Evolutionary conservation across 441 rosid species (phyloP).

Genomic region (Euphorbia celastroides): DNA sequence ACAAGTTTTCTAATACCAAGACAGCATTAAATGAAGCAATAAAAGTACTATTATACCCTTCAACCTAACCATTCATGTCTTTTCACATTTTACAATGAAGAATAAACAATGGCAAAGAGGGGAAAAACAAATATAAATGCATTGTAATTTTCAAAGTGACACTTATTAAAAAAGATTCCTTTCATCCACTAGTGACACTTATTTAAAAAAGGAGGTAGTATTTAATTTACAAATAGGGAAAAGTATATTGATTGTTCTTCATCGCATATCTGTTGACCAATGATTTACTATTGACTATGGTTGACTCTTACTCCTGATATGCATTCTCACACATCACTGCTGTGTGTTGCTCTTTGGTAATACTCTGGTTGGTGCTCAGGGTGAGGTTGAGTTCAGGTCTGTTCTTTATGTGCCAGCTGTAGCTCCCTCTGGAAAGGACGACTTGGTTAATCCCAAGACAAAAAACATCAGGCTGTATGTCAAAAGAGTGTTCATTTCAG

Average conservation of each 20-base stretch:
- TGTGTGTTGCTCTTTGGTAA: neutral
- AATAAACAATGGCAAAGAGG: no score
- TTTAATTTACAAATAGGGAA: neutral
- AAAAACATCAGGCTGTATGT: conserved; percentile 94
- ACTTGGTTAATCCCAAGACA: conserved; percentile 78
- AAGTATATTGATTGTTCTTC: neutral
- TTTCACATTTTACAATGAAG: no score
- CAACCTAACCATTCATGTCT: no score
- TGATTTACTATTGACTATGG: neutral
- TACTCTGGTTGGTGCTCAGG: conserved; percentile 39
- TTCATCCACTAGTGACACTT: no score
- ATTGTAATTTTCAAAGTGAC: no score
- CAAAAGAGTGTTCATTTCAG: conserved; percentile 90
- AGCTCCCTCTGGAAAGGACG: conserved; percentile 73
- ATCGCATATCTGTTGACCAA: neutral
- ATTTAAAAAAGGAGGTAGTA: no score
- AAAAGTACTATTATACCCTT: no score
- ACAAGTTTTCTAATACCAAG: no score
- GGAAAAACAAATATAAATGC: no score
- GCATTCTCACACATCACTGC: neutral
- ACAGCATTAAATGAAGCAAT: no score
- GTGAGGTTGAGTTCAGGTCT: conserved; percentile 96
- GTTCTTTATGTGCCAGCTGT: conserved; percentile 83
- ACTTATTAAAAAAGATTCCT: no score
- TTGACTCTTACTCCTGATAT: neutral